Base-by-base conservation (phyloP, 208 protist species). In the Strigomonas galati region DNA sequence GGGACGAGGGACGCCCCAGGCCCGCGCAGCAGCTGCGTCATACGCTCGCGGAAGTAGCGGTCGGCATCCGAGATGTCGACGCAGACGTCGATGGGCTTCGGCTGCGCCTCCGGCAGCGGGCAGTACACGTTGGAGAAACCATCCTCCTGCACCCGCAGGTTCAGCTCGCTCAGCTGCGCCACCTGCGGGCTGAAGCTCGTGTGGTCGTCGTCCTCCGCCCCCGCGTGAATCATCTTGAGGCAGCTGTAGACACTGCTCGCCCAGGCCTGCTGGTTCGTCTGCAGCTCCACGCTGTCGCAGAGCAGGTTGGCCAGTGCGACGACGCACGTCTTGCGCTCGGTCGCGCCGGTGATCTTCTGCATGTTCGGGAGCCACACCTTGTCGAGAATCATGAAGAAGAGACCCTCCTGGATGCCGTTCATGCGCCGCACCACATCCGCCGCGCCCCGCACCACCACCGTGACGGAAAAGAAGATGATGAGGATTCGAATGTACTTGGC, bases 401-500 rank as follows among this genome's bases (percentile, higher is more conserved):
- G 74, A 21, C 78, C 86, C 17, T 59, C 21, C 70, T 96, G 86
- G 52, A 94, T 79, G 26, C 26, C 58, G 58, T 96, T 82, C 53
- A 95, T 61, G 14, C 81, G 67, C 7, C 46, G 24, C 28, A 94
- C 82, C 24, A 95, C 37, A 61, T 87, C 78, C 49, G 75, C 71
- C 23, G 82, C 79, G 17, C 87, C 87, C 44, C 76, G 76, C 55
- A 84, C 64, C 21, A 88, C 55, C 9, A 95, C 81, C 26, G 80
- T 64, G 10, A 95, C 74, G 15, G 88, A 94, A 15, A 95, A 63
- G 56, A 97, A 97, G 46, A 97, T 80, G 46, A 96, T 85, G 0
- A 97, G 57, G 52, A 93, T 93, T 69, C 89, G 93, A 26, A 91
- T 74, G 70, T 81, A 97, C 78, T 97, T 97, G 26, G 83, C 75